A percentile compares a stretch with the other conserved stretches of the same genome.
Evolutionary conservation across 495 filamentous ascomycete species (phyloP).

Genomic region (Melanomma pulvis-pyrius): DNA sequence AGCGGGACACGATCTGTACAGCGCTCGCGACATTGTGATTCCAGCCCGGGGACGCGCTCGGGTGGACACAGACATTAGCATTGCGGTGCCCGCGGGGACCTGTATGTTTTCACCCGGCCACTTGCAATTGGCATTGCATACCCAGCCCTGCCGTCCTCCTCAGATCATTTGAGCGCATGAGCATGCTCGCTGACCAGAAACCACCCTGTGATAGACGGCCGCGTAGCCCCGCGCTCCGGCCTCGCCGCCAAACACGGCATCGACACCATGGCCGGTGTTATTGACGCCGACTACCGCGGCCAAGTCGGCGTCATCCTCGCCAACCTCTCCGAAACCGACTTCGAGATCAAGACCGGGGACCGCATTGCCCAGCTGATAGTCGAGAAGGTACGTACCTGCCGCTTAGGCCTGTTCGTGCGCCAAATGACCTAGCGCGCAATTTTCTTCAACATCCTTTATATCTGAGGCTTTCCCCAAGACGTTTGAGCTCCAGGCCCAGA

Average conservation of each 20-base stretch:
- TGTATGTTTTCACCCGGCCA: no score
- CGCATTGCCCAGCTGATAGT: conserved; percentile 90
- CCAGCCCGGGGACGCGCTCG: conserved; percentile 80
- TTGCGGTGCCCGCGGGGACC: conserved; percentile 84
- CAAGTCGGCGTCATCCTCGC: conserved; percentile 92
- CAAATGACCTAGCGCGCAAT: conserved; percentile 39
- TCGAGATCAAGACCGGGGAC: conserved; percentile 80
- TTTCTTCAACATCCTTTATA: no score
- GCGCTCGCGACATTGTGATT: conserved; percentile 70
- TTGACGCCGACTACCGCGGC: conserved; percentile 96
- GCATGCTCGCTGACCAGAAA: not conserved
- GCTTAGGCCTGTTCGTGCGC: not conserved
- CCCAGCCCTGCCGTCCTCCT: no score
- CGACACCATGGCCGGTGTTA: conserved; percentile 91
- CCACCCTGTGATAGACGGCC: conserved; percentile 73
- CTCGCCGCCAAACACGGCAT: conserved; percentile 93
- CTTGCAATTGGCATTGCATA: no score
- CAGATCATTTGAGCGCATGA: no score
- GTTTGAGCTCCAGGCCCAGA: not conserved
- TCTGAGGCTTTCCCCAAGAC: no score
- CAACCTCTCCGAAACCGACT: conserved; percentile 84
- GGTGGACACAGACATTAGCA: conserved; percentile 86
- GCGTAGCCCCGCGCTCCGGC: conserved; percentile 88
- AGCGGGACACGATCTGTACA: conserved; percentile 90
- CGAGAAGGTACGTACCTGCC: conserved; percentile 53